phyloP scores from a whole-genome alignment of 148 eudicot species.

The Camellia japonica region DNA sequence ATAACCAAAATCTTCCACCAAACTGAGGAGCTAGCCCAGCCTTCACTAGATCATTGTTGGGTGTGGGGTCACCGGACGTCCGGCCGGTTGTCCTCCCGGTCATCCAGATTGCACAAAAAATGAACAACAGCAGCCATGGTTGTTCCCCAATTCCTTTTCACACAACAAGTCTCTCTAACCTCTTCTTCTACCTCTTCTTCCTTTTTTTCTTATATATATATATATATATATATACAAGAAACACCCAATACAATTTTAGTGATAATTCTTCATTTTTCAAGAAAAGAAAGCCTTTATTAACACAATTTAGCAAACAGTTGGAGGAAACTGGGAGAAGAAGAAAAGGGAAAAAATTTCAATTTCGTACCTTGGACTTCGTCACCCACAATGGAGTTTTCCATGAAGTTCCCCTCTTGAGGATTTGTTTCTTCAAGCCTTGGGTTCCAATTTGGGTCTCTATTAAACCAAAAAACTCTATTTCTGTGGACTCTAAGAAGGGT shows the following conservation, averaged over 20 bases:
- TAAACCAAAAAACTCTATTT: not conserved
- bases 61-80: too few relatives aligned
- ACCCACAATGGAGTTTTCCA: constrained; percentile 49
- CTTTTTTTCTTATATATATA: too few relatives aligned
- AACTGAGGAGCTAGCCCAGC: too few relatives aligned
- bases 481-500: not conserved
- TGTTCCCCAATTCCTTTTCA: too few relatives aligned
- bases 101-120: too few relatives aligned
- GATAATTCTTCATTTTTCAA: not conserved
- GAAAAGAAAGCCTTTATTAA: not conserved
- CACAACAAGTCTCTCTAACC: too few relatives aligned
- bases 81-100: accelerated
- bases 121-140: too few relatives aligned
- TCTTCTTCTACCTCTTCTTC: too few relatives aligned
- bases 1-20: too few relatives aligned
- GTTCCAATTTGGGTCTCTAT: constrained; percentile 28
- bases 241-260: not conserved
- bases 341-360: not conserved
- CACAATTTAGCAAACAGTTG: not conserved
- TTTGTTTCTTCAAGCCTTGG: constrained; percentile 34
- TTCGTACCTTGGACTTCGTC: constrained; percentile 53
- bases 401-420: constrained; percentile 31
- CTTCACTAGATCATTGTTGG: too few relatives aligned
- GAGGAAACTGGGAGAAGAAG: not conserved
- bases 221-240: not conserved